Evolutionary conservation across 257 asterid species (phyloP).

Genomic region (Rehmannia glutinosa): DNA sequence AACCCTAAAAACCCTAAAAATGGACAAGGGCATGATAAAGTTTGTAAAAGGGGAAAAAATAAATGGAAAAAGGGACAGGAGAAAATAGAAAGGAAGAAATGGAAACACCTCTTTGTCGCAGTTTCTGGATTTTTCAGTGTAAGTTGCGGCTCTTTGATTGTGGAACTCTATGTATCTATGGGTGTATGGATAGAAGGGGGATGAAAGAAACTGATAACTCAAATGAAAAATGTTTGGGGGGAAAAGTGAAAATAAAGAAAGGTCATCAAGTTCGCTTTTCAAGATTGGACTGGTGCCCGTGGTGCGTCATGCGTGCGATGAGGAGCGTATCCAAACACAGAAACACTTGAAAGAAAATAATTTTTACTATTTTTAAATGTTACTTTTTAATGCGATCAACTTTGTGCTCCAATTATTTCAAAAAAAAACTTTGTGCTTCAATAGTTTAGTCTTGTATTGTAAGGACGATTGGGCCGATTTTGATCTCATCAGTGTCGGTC

Average conservation of each 20-base stretch:
- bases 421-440: too few relatives aligned
- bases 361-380: too few relatives aligned
- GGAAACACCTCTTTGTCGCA: conserved; percentile 24
- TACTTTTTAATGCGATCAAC: too few relatives aligned
- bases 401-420: too few relatives aligned
- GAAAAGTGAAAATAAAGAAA: conserved; percentile 17
- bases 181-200: neutral
- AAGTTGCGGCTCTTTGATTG: conserved; percentile 20
- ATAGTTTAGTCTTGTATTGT: too few relatives aligned
- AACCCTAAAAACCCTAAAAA: conserved; percentile 31
- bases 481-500: too few relatives aligned
- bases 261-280: too few relatives aligned
- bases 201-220: neutral
- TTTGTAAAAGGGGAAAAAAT: neutral
- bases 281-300: too few relatives aligned
- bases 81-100: neutral
- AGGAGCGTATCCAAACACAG: too few relatives aligned
- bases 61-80: neutral
- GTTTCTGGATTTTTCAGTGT: conserved; percentile 1
- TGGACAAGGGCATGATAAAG: neutral
- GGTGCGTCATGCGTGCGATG: too few relatives aligned
- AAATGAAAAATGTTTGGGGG: conserved; percentile 23
- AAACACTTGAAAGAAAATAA: too few relatives aligned
- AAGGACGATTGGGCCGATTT: too few relatives aligned
- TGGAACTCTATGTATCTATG: neutral